A percentile compares a stretch with the other conserved stretches of the same genome.
phyloP scores from a whole-genome alignment of 805 yeast species.

The Pichia cabralensis region DNA sequence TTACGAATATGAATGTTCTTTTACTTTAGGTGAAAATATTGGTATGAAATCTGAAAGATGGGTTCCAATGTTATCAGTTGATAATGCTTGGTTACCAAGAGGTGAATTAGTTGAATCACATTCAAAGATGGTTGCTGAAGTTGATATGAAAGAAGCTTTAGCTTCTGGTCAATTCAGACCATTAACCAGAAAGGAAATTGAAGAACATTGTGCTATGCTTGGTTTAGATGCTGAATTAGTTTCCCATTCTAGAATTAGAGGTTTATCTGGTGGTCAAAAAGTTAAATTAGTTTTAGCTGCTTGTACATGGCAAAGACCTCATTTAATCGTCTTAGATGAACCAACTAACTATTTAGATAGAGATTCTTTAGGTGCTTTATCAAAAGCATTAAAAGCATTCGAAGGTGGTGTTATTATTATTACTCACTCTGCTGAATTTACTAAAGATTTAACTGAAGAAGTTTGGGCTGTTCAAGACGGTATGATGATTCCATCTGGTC shows the following conservation, averaged over 20 bases:
- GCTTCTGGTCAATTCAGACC: conserved; percentile 99
- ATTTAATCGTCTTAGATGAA: conserved; percentile 97
- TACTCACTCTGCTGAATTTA: conserved; percentile 99
- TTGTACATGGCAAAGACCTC: conserved; percentile 99
- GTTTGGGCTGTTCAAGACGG: conserved; percentile 99
- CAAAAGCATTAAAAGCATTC: conserved; percentile 97
- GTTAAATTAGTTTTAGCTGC: conserved; percentile 99
- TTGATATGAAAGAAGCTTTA: conserved; percentile 99
- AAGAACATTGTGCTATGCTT: conserved; percentile 96
- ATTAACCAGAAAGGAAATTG: conserved; percentile 99
- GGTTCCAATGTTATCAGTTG: conserved; percentile 99
- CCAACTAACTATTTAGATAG: conserved; percentile 99
- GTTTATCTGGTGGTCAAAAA: conserved; percentile 99
- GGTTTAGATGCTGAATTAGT: conserved; percentile 99
- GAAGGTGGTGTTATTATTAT: conserved; percentile 99
- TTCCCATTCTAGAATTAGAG: conserved; percentile 99
- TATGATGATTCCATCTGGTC: conserved; percentile 99
- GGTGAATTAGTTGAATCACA: conserved; percentile 96
- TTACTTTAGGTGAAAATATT: conserved; percentile 94
- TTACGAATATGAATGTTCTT: conserved; percentile 98
- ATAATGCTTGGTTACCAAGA: conserved; percentile 99
- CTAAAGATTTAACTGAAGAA: conserved; percentile 98
- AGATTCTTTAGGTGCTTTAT: conserved; percentile 98
- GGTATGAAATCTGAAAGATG: conserved; percentile 99
- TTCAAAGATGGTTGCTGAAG: conserved; percentile 99